phyloP scores from a whole-genome alignment of 2,329 filamentous ascomycete species.

The Penicillium sp. region DNA sequence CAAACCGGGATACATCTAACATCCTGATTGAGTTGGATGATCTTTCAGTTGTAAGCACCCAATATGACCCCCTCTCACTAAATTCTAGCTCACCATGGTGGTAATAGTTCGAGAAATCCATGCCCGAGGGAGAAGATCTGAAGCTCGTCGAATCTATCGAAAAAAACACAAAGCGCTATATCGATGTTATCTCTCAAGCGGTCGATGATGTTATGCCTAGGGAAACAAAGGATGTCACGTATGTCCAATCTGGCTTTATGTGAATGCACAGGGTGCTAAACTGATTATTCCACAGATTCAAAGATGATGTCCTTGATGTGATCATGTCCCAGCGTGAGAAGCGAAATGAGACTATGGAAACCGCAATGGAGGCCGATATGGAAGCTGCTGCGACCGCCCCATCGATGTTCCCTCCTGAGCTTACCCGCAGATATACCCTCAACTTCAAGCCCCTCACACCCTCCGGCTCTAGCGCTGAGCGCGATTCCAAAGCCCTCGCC shows the following conservation, averaged over 20 bases:
- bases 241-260: slow-evolving; percentile 32
- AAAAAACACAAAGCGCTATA: slow-evolving; percentile 89
- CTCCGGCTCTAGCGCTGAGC: slow-evolving; percentile 62
- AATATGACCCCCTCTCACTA: neutral
- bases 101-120: slow-evolving; percentile 68
- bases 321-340: slow-evolving; percentile 89
- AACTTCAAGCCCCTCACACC: slow-evolving; percentile 91
- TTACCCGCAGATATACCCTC: slow-evolving; percentile 90
- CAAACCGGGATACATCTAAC: slow-evolving; percentile 74
- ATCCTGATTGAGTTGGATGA: slow-evolving; percentile 89
- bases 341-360: slow-evolving; percentile 73
- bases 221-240: slow-evolving; percentile 74
- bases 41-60: slow-evolving; percentile 64
- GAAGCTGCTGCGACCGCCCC: slow-evolving; percentile 62
- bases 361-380: slow-evolving; percentile 63
- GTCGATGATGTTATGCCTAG: slow-evolving; percentile 83
- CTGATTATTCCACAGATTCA: slow-evolving; percentile 63
- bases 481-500: slow-evolving; percentile 66
- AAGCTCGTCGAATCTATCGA: slow-evolving; percentile 74
- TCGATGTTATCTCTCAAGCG: slow-evolving; percentile 84
- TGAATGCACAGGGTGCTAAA: neutral
- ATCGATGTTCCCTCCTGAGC: slow-evolving; percentile 83
- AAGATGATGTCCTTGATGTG: slow-evolving; percentile 95
- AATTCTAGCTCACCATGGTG: slow-evolving; percentile 2
- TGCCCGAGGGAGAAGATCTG: slow-evolving; percentile 68